These are phyloP conservation scores for Fusarium neocosmosporiellum DNA, from an alignment of 2,329 filamentous ascomycete species.

Conservation along the genomic window DNA sequence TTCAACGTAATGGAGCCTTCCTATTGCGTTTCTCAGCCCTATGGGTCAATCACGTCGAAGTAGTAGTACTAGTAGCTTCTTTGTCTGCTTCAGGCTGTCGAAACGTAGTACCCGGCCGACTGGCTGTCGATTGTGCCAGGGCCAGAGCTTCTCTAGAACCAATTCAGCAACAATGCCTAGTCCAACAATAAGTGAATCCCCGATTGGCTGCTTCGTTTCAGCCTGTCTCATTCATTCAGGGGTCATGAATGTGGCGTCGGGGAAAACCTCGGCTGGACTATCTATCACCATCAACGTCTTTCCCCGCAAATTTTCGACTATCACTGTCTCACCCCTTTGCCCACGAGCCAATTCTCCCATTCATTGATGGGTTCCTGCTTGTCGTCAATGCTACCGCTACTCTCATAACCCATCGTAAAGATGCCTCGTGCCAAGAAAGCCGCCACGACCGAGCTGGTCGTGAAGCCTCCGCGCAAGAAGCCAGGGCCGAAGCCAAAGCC, in stretches of 20 bases:
- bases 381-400: not conserved
- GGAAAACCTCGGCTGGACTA: not conserved
- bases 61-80: not conserved
- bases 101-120: not conserved
- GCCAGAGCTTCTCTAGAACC: not conserved
- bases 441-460: not conserved
- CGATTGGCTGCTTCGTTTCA: not conserved
- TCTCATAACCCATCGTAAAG: not conserved
- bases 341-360: not conserved
- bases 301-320: not conserved
- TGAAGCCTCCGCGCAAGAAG: conserved; percentile 1
- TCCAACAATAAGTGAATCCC: not conserved
- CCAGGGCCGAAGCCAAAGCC: conserved; percentile 26
- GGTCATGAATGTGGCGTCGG: not conserved
- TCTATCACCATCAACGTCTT: not conserved
- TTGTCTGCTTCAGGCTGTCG: not conserved
- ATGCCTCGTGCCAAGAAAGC: not conserved
- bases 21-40: not conserved
- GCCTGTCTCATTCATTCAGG: not conserved
- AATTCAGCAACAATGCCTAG: not conserved
- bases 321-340: not conserved
- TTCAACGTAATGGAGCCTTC: not conserved
- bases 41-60: not conserved
- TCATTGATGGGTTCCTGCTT: not conserved
- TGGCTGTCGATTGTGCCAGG: too few species aligned